phyloP scores from a whole-genome alignment of 1,284 basidiomycete genomes.

The Acaromyces ingoldii region DNA sequence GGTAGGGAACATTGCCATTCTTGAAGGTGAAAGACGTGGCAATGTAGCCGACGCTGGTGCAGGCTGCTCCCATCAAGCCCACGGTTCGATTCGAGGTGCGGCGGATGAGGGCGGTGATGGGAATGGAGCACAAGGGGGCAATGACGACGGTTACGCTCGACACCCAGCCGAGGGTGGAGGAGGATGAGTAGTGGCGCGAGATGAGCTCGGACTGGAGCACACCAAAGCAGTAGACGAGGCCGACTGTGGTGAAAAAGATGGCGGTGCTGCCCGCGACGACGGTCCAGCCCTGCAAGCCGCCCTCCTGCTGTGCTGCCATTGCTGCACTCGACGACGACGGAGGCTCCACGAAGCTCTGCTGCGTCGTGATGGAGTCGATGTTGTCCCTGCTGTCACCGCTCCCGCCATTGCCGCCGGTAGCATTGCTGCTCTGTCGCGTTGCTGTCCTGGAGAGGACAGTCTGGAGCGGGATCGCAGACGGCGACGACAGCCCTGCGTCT shows the following conservation, averaged over 20 bases:
- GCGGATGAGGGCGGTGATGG: conserved; percentile 42
- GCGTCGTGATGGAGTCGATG: too few relatives aligned
- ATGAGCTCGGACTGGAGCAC: conserved; percentile 46
- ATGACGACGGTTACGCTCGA: conserved; percentile 38
- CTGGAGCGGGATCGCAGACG: too few relatives aligned
- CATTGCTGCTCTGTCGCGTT: background rate
- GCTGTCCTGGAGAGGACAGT: too few relatives aligned
- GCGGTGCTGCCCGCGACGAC: conserved; percentile 19
- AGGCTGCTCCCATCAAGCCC: conserved; percentile 26
- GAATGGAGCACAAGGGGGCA: conserved; percentile 42
- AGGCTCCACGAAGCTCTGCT: background rate
- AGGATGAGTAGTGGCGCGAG: conserved; percentile 33
- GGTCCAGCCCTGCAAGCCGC: conserved; percentile 19
- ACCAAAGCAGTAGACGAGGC: conserved; percentile 48
- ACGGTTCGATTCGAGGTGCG: conserved; percentile 33
- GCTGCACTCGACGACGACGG: background rate
- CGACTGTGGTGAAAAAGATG: conserved; percentile 35
- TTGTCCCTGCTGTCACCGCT: too few relatives aligned
- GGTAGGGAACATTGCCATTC: conserved; percentile 3
- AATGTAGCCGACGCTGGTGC: conserved; percentile 40
- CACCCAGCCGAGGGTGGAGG: conserved; percentile 48
- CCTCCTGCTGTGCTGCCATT: conserved; percentile 1
- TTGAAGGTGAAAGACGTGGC: conserved; percentile 30
- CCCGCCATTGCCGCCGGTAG: background rate
- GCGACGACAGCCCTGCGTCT: too few relatives aligned